These are phyloP conservation scores for Sindora glabra DNA, from an alignment of 306 rosid species.

Conservation along the genomic window DNA sequence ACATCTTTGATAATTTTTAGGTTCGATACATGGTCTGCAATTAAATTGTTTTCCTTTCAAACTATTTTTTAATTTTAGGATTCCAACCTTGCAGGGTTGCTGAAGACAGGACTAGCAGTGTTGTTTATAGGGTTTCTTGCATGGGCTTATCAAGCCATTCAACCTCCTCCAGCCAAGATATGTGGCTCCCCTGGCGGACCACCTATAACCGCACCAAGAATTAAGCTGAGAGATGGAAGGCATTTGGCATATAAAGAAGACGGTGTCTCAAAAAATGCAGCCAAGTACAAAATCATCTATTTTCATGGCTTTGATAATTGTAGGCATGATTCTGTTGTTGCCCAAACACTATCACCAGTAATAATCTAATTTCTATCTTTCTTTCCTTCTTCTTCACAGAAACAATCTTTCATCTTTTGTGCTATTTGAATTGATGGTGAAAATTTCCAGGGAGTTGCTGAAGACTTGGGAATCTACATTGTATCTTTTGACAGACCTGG, in stretches of 20 bases:
- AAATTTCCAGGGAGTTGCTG: constrained; percentile 42
- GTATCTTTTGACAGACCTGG: constrained; percentile 87
- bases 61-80: neutral
- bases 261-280: constrained; percentile 62
- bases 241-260: constrained; percentile 78
- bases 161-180: constrained; percentile 62
- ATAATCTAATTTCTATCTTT: neutral
- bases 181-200: constrained; percentile 79
- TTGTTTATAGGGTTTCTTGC: constrained; percentile 57
- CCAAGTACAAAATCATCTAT: constrained; percentile 52
- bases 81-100: constrained; percentile 43
- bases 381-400: neutral
- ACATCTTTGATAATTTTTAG: no score
- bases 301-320: constrained; percentile 56
- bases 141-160: constrained; percentile 69
- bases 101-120: constrained; percentile 40
- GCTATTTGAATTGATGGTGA: constrained; percentile 11
- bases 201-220: constrained; percentile 61
- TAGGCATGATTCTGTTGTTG: constrained; percentile 54
- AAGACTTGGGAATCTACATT: constrained; percentile 54
- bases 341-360: constrained; percentile 52
- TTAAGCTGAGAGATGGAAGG: constrained; percentile 81
- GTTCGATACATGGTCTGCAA: neutral
- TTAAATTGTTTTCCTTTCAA: neutral
- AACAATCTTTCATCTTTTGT: neutral